Base-by-base conservation (phyloP, 2,329 filamentous ascomycete genomes). In the Aureobasidium leucospermi region DNA sequence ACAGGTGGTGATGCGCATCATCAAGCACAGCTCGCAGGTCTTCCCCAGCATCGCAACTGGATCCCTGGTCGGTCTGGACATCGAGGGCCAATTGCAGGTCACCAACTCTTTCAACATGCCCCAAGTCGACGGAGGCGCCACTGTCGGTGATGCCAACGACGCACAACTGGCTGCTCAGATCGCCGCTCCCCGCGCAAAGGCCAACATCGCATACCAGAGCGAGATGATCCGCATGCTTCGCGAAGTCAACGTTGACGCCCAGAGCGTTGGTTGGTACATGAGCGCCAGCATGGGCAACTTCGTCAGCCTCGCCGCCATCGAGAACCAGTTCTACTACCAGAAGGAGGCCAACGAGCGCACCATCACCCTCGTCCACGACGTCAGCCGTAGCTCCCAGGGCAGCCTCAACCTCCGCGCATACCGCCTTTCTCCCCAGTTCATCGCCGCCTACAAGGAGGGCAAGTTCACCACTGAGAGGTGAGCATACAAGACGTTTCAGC, bases 241-340 rank as follows among this genome's bases (percentile, higher is more conserved):
- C 74, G 94, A 97, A 77, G 94, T 99, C 70, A 99, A 97, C 75
- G 89, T 97, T 62, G 94, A 99, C 74, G 94, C 94, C 66, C 96
- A 97, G 81, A 95, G 90, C 70, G 90, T 96, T 62, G 94, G 94
- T 69, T 99, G 92, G 92, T 99, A 99, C 79, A 96, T 91, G 61
- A 96, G 91, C 79, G 90, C 92, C 64, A 96, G 91, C 75, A 95
- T 99, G 89, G 94, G 94, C 75, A 97, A 96, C 81, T 97, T 97
- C 69, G 83, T 97, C 81, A 96, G 92, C 80, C 76, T 88, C 72
- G 89, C 88, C 80, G 92, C 96, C 72, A 89, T 99, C 75, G 94
- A 99, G 83, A 99, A 97, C 80, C 92, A 96, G 76, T 91, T 86
- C 78, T 89, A 92, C 79, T 97, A 96, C 81, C 94, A 99, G 81